Conservation (phyloP, 2,329 filamentous ascomycete species). For the Rutstroemia sp. region DNA sequence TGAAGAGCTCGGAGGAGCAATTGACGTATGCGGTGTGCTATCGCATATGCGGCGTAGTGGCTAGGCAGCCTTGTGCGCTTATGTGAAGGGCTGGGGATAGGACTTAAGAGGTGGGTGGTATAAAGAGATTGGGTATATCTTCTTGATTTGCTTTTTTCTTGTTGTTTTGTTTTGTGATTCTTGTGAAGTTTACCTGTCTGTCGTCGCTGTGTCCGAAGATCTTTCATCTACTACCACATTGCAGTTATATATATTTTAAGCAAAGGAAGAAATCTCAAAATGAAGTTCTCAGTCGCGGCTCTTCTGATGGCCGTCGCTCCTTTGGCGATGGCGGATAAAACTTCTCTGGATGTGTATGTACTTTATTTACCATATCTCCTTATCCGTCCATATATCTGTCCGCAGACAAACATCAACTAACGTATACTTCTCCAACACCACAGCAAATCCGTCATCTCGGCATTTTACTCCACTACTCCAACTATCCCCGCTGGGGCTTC, state of each 20-base stretch:
- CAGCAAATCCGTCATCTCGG: conserved; percentile 18
- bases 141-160: neutral
- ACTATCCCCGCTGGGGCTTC: conserved; percentile 14
- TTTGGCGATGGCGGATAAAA: neutral
- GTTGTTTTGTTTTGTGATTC: too few species aligned
- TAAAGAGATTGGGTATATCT: neutral
- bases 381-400: neutral
- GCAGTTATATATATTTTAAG: too few species aligned
- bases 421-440: neutral
- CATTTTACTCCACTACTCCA: conserved; percentile 16
- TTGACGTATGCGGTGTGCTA: too few species aligned
- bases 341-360: conserved; percentile 18
- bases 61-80: too few species aligned
- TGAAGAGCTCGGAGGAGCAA: too few species aligned
- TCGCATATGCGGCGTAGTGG: too few species aligned
- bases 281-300: conserved; percentile 4
- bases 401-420: neutral
- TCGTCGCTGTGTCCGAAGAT: too few species aligned
- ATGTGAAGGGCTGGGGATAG: too few species aligned
- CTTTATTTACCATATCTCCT: neutral
- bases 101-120: too few species aligned
- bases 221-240: too few species aligned
- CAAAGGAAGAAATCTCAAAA: neutral
- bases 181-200: too few species aligned
- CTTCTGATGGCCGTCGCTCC: neutral